Percentiles rank a stretch among this genome's conserved stretches.
Evolutionary conservation across 1,284 basidiomycete species (phyloP).

Genomic region (Fomes fomentarius): DNA sequence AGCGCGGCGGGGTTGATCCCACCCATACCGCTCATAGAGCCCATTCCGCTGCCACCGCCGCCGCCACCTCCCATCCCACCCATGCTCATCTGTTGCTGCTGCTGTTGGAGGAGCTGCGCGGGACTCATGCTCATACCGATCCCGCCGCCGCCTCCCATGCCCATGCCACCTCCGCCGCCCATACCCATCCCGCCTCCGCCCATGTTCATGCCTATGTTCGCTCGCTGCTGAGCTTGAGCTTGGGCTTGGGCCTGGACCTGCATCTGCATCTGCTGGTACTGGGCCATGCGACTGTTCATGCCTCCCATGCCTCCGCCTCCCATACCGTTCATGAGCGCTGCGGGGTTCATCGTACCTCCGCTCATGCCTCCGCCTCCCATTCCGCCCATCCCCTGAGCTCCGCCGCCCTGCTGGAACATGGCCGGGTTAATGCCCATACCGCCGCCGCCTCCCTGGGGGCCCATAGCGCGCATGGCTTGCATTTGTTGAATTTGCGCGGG

Average conservation of each 20-base stretch:
- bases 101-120: slow-evolving; percentile 23
- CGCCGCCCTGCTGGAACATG: slow-evolving; percentile 28
- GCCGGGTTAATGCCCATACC: slow-evolving; percentile 22
- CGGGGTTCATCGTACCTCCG: slow-evolving; percentile 23
- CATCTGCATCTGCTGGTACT: slow-evolving; percentile 24
- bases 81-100: slow-evolving; percentile 21
- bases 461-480: slow-evolving; percentile 25
- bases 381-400: slow-evolving; percentile 1
- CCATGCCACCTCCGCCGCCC: slow-evolving; percentile 7
- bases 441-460: slow-evolving; percentile 9
- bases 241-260: slow-evolving; percentile 19
- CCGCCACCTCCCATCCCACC: slow-evolving; percentile 6
- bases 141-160: slow-evolving; percentile 11
- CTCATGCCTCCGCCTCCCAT: slow-evolving; percentile 4
- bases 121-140: slow-evolving; percentile 14
- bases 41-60: too few relatives aligned
- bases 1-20: too few relatives aligned
- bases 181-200: slow-evolving; percentile 1
- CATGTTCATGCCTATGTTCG: slow-evolving; percentile 14
- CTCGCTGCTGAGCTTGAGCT: slow-evolving; percentile 15
- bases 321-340: slow-evolving; percentile 26
- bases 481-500: slow-evolving; percentile 26
- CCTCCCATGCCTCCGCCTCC: slow-evolving; percentile 6
- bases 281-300: slow-evolving; percentile 22
- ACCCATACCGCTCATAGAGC: slow-evolving; percentile 23